Percentiles rank a stretch among this genome's conserved stretches.
Conservation (phyloP, 176 grass and related monocot genomes). For the Avena eriantha region DNA sequence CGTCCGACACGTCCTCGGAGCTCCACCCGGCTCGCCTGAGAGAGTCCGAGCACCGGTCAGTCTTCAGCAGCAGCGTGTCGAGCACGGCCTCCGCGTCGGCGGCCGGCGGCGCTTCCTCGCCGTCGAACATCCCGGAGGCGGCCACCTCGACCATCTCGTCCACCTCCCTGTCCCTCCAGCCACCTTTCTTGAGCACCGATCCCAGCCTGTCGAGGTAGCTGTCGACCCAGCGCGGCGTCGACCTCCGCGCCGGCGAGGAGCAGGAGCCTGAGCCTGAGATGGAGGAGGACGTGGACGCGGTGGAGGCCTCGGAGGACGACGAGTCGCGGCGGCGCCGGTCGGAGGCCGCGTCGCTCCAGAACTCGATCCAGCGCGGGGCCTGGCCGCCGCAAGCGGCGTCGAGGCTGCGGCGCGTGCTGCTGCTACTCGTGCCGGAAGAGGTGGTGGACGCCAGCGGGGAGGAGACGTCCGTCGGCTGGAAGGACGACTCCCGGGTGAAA, state of each 20-base stretch:
- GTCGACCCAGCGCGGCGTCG: constrained; percentile 74
- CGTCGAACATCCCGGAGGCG: constrained; percentile 71
- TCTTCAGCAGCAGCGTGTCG: constrained; percentile 74
- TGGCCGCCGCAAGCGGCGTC: constrained; percentile 64
- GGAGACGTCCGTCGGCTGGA: constrained; percentile 42
- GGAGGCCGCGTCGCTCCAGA: constrained; percentile 94
- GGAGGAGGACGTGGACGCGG: constrained; percentile 56
- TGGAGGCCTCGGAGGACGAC: constrained; percentile 81
- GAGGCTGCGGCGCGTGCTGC: constrained; percentile 70
- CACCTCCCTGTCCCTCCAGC: constrained; percentile 88
- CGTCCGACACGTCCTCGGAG: constrained; percentile 88
- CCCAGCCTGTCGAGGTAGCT: constrained; percentile 81
- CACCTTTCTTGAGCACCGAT: constrained; percentile 71
- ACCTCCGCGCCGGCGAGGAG: constrained; percentile 40
- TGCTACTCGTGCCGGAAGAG: background rate
- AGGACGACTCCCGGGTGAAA: constrained; percentile 74
- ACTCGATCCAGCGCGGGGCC: constrained; percentile 94
- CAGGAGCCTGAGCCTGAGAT: background rate
- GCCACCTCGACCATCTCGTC: constrained; percentile 76
- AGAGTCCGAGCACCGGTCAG: constrained; percentile 83
- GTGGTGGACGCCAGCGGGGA: constrained; percentile 8
- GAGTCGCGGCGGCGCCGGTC: constrained; percentile 89
- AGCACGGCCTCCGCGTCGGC: constrained; percentile 67
- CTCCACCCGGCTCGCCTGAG: constrained; percentile 87
- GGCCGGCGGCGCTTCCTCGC: constrained; percentile 43